Percentiles rank a stretch among this genome's conserved stretches.
These are phyloP conservation scores for Tillandsia fasciculata DNA, from an alignment of 176 grass and related monocot genomes.

Conservation along the genomic window DNA sequence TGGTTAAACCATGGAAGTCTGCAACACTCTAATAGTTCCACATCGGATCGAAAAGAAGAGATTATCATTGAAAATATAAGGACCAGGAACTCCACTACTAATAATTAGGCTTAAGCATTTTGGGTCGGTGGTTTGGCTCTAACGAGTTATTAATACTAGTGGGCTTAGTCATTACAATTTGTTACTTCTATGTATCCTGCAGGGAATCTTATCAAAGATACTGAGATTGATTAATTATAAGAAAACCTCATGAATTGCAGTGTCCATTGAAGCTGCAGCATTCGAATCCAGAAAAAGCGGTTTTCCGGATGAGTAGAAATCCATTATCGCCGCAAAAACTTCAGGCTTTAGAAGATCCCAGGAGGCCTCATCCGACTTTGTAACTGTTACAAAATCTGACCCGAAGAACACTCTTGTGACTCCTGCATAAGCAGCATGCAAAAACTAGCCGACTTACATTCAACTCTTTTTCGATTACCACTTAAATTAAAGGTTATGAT, in stretches of 20 bases:
- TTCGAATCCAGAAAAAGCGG: slow-evolving; percentile 70
- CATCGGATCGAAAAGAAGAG: too few species aligned
- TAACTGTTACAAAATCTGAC: slow-evolving; percentile 94
- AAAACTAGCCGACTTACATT: slow-evolving; percentile 1
- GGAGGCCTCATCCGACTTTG: slow-evolving; percentile 82
- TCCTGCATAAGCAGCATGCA: slow-evolving; percentile 35
- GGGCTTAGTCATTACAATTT: too few species aligned
- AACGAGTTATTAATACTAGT: too few species aligned
- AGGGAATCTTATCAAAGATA: neutral
- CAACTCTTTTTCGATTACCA: neutral
- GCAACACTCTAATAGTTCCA: too few species aligned
- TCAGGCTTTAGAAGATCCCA: slow-evolving; percentile 94
- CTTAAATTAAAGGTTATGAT: neutral
- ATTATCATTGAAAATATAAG: too few species aligned
- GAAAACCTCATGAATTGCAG: slow-evolving; percentile 77
- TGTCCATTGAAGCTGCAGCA: slow-evolving; percentile 67
- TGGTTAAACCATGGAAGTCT: too few species aligned
- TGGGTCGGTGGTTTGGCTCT: too few species aligned
- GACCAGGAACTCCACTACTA: too few species aligned
- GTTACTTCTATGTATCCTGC: too few species aligned
- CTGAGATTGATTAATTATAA: neutral
- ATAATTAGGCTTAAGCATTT: too few species aligned
- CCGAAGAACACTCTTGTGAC: slow-evolving; percentile 89
- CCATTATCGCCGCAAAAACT: slow-evolving; percentile 88
- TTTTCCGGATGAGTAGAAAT: slow-evolving; percentile 90